These are phyloP conservation scores for Ustilago sp. DNA, from an alignment of 1,284 basidiomycete genomes.

Conservation along the genomic window DNA sequence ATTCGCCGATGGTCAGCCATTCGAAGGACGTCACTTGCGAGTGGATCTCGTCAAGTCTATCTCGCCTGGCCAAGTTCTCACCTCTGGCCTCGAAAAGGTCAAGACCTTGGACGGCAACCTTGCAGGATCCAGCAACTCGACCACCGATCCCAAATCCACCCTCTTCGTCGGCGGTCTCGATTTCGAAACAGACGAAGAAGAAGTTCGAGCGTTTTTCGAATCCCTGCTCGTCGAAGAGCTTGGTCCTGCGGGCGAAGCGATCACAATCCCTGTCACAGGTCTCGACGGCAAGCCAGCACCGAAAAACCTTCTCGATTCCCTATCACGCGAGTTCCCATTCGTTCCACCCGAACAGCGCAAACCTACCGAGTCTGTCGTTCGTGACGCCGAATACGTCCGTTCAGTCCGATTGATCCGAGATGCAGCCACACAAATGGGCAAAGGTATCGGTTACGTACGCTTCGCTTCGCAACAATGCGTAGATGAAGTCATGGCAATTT, in stretches of 20 bases:
- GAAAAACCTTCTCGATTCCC: constrained; percentile 18
- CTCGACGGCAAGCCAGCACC: constrained; percentile 42
- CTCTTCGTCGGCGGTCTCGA: constrained; percentile 94
- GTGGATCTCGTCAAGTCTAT: constrained; percentile 63
- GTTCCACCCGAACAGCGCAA: constrained; percentile 29
- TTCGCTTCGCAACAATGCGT: constrained; percentile 77
- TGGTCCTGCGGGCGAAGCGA: constrained; percentile 72
- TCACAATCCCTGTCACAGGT: constrained; percentile 34
- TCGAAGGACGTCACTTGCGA: constrained; percentile 75
- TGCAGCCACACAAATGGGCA: constrained; percentile 93
- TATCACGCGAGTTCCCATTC: constrained; percentile 40
- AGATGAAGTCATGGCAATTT: constrained; percentile 66
- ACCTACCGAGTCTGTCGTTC: constrained; percentile 12
- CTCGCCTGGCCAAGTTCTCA: constrained; percentile 53
- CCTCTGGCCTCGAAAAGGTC: constrained; percentile 61
- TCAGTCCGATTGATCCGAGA: constrained; percentile 90
- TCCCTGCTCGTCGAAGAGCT: constrained; percentile 80
- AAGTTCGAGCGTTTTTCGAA: constrained; percentile 88
- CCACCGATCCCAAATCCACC: constrained; percentile 75
- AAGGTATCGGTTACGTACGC: constrained; percentile 94
- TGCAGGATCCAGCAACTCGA: constrained; percentile 37
- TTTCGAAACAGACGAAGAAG: constrained; percentile 90
- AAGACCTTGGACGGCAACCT: constrained; percentile 50
- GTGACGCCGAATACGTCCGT: constrained; percentile 77
- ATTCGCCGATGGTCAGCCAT: constrained; percentile 78